phyloP scores from a whole-genome alignment of 495 filamentous ascomycete species.

The Penicillium bialowiezense region DNA sequence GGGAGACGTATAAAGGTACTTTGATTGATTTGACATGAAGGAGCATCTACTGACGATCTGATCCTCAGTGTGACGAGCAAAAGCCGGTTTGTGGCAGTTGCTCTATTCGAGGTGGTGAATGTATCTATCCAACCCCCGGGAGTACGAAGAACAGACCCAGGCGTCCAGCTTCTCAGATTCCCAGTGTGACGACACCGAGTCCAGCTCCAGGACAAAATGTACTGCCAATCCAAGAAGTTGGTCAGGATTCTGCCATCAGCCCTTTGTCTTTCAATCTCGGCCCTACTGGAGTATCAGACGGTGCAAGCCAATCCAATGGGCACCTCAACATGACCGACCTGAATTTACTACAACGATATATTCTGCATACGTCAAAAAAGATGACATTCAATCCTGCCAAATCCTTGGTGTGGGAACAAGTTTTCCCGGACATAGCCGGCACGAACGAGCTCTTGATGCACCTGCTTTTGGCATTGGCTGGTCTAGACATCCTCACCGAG shows the following conservation, averaged over 20 bases:
- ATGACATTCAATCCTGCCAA: constrained; percentile 14
- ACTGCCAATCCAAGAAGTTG: neutral
- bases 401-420: constrained; percentile 17
- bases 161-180: neutral
- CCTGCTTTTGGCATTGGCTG: constrained; percentile 22
- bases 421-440: constrained; percentile 17
- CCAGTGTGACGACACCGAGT: neutral
- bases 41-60: neutral
- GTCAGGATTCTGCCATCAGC: neutral
- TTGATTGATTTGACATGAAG: neutral
- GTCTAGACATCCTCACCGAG: constrained; percentile 13
- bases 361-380: constrained; percentile 20
- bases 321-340: constrained; percentile 23
- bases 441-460: constrained; percentile 14
- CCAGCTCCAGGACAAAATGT: neutral
- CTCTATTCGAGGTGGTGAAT: constrained; percentile 12
- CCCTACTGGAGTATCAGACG: neutral
- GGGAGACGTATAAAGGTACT: constrained; percentile 19
- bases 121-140: constrained; percentile 11
- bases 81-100: constrained; percentile 24
- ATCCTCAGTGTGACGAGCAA: constrained; percentile 23
- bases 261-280: constrained; percentile 11
- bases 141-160: neutral
- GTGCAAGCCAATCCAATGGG: neutral
- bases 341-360: constrained; percentile 18